Conservation (phyloP, 2,329 filamentous ascomycete genomes). For the Microsporum audouinii region DNA sequence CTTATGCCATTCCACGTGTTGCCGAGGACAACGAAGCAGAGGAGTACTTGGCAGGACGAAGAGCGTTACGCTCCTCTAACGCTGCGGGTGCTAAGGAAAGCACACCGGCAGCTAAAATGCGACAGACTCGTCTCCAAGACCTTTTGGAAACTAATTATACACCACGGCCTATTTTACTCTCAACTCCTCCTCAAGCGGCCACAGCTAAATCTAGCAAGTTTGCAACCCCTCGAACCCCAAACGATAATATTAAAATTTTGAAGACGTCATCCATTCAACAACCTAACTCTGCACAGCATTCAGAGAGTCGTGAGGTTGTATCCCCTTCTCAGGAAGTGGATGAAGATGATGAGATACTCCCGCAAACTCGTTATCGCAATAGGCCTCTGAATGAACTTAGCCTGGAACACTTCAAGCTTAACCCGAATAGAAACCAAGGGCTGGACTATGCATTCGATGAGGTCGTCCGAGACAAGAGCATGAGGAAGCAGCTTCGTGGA, state of each 20-base stretch:
- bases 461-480: slow-evolving; percentile 58
- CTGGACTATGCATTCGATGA: slow-evolving; percentile 62
- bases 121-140: slow-evolving; percentile 21
- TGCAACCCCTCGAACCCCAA: background rate
- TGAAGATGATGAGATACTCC: background rate
- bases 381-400: slow-evolving; percentile 48
- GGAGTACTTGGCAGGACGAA: background rate
- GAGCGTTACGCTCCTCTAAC: background rate
- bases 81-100: background rate
- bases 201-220: background rate
- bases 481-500: slow-evolving; percentile 58
- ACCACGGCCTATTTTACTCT: slow-evolving; percentile 8
- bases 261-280: background rate
- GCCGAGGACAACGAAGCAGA: slow-evolving; percentile 41
- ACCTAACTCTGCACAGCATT: background rate
- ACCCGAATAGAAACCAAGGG: slow-evolving; percentile 60
- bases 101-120: background rate
- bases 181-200: slow-evolving; percentile 6
- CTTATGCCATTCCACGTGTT: slow-evolving; percentile 33
- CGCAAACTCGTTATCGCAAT: slow-evolving; percentile 40
- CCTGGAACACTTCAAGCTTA: slow-evolving; percentile 70
- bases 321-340: background rate
- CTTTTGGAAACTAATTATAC: slow-evolving; percentile 19
- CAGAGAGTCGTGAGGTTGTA: background rate
- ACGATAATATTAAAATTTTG: background rate